Percentiles rank a stretch among this genome's conserved stretches.
These are phyloP conservation scores for Solanum hybrid DNA, from an alignment of 305 asterid species.

Conservation along the genomic window DNA sequence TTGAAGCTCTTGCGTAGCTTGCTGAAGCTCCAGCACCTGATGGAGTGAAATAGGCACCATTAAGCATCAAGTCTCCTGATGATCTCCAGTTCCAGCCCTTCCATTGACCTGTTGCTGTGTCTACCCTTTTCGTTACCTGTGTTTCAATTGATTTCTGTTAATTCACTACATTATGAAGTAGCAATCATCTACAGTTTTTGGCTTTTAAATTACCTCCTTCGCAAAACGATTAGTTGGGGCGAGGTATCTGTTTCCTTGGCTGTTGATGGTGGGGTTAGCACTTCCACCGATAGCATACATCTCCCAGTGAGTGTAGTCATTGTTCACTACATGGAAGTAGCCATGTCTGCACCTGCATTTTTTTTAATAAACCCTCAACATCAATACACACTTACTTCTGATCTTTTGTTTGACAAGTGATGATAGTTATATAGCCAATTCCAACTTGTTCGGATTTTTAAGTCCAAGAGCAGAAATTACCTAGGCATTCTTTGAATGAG, in stretches of 20 bases:
- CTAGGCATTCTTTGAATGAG: constrained; percentile 97
- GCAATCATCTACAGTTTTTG: not conserved
- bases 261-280: constrained; percentile 78
- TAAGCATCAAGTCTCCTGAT: constrained; percentile 81
- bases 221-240: constrained; percentile 75
- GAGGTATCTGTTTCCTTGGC: constrained; percentile 87
- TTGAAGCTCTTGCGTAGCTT: constrained; percentile 90
- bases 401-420: not conserved
- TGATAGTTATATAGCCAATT: not conserved
- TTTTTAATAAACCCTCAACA: not conserved
- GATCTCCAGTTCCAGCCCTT: constrained; percentile 95
- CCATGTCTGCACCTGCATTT: constrained; percentile 77
- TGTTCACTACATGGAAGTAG: constrained; percentile 89
- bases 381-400: not conserved
- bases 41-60: constrained; percentile 85
- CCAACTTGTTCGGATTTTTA: not conserved
- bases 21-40: constrained; percentile 95
- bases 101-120: constrained; percentile 54
- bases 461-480: constrained; percentile 21
- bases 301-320: constrained; percentile 96
- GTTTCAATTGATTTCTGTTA: not conserved
- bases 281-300: constrained; percentile 98
- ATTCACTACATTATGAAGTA: not conserved
- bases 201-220: constrained; percentile 52
- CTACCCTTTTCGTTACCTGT: constrained; percentile 90